phyloP scores from a whole-genome alignment of 2,329 filamentous ascomycete genomes.

The Talaromyces sp. region DNA sequence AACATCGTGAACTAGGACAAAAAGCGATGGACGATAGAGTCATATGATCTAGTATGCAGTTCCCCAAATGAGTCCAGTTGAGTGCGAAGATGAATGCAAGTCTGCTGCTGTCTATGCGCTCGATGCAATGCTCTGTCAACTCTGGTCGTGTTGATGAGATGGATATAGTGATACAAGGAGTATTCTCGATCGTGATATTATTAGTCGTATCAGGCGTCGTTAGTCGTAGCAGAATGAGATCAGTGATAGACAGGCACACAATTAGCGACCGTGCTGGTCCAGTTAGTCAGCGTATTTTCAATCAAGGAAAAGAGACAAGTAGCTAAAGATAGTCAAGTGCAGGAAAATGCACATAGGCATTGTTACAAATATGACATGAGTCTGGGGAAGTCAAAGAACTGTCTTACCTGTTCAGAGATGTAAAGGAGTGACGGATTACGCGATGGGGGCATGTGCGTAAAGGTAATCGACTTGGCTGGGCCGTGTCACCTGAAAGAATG shows the following conservation, averaged over 20 bases:
- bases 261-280: conserved; percentile 25
- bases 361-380: background rate
- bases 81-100: conserved; percentile 3
- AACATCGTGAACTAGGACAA: conserved; percentile 71
- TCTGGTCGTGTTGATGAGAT: background rate
- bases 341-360: background rate
- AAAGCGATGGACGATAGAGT: conserved; percentile 31
- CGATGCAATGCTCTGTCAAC: conserved; percentile 7
- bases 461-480: background rate
- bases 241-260: conserved; percentile 19
- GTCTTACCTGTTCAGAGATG: conserved; percentile 30
- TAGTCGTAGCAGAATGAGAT: conserved; percentile 21
- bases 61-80: background rate
- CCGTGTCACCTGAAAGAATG: conserved; percentile 2
- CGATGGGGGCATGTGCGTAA: conserved; percentile 14
- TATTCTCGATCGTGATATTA: conserved; percentile 11
- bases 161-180: conserved; percentile 17
- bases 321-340: background rate
- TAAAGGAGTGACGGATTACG: conserved; percentile 30
- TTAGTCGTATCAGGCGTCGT: conserved; percentile 18
- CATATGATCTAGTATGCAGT: conserved; percentile 21
- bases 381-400: conserved; percentile 6
- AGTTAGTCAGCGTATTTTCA: background rate
- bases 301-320: background rate
- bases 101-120: conserved; percentile 14